Evolutionary conservation across 306 rosid genomes (phyloP).

Genomic region (Quillaja saponaria): DNA sequence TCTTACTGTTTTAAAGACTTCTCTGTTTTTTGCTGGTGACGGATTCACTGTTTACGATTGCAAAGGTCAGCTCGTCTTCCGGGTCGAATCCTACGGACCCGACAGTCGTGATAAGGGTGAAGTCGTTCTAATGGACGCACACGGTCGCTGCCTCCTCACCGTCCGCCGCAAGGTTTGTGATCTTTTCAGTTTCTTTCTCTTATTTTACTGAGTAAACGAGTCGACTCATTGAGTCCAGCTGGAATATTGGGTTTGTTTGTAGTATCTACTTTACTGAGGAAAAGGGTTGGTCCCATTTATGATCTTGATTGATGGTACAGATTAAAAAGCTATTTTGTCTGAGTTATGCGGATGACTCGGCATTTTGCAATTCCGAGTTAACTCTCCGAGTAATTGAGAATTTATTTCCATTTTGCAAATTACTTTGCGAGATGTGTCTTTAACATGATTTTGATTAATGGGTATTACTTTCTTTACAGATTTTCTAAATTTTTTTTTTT

Average conservation of each 20-base stretch:
- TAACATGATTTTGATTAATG: not conserved
- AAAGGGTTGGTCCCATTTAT: not conserved
- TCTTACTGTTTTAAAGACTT: conserved; percentile 84
- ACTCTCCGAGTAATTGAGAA: no score
- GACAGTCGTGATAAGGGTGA: conserved; percentile 54
- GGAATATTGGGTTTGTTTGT: not conserved
- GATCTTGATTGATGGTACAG: not conserved
- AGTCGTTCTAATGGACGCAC: conserved; percentile 83
- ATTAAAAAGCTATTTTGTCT: no score
- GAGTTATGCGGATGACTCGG: no score
- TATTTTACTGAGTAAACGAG: not conserved
- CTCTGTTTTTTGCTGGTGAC: conserved; percentile 75
- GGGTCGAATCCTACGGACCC: conserved; percentile 86
- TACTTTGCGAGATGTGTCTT: no score
- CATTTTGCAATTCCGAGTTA: no score
- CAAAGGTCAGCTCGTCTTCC: conserved; percentile 71
- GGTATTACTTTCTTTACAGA: no score
- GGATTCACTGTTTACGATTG: conserved; percentile 80
- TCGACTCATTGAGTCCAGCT: conserved; percentile 28
- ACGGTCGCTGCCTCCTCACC: conserved; percentile 88
- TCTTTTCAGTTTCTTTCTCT: not conserved
- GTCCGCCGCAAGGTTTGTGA: conserved; percentile 68
- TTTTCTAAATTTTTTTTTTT: no score
- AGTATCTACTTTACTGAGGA: not conserved
- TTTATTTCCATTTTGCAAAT: no score